A percentile compares a stretch with the other conserved stretches of the same genome.
Conservation (phyloP, 2,329 filamentous ascomycete genomes). For the Drechslerella coelobrocha region DNA sequence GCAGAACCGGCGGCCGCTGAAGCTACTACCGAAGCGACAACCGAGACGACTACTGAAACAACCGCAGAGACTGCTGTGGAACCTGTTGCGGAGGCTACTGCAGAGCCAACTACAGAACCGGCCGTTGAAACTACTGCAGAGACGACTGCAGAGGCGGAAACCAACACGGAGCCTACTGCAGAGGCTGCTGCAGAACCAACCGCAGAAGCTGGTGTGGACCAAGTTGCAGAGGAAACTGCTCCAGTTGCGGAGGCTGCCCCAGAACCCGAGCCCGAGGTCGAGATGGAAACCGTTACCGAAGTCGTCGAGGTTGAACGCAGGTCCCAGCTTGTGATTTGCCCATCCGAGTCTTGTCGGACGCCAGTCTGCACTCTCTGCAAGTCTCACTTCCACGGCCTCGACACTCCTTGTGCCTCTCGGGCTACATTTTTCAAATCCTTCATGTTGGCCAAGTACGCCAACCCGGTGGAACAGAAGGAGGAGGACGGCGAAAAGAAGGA, state of each 20-base stretch:
- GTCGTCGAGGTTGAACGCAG: conserved; percentile 33
- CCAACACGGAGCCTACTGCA: no score
- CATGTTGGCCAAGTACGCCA: conserved; percentile 34
- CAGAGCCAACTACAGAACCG: no score
- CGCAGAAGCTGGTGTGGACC: no score
- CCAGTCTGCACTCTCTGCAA: conserved; percentile 42
- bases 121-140: not conserved
- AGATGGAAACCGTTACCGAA: conserved; percentile 14
- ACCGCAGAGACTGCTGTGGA: not conserved
- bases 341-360: conserved; percentile 20
- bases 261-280: not conserved
- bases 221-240: no score
- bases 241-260: not conserved
- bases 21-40: not conserved
- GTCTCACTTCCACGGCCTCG: conserved; percentile 44
- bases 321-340: conserved; percentile 33
- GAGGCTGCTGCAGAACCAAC: no score
- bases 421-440: conserved; percentile 34
- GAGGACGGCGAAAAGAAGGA: conserved; percentile 6
- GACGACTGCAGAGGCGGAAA: no score
- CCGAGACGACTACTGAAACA: conserved; percentile 6
- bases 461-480: conserved; percentile 9
- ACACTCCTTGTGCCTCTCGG: conserved; percentile 35
- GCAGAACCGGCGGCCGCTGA: not conserved
- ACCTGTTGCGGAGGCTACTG: not conserved